Percentiles rank a stretch among this genome's conserved stretches.
Evolutionary conservation across 371 early-diverging fungal species (phyloP).

Genomic region (Capillidium heterosporum): DNA sequence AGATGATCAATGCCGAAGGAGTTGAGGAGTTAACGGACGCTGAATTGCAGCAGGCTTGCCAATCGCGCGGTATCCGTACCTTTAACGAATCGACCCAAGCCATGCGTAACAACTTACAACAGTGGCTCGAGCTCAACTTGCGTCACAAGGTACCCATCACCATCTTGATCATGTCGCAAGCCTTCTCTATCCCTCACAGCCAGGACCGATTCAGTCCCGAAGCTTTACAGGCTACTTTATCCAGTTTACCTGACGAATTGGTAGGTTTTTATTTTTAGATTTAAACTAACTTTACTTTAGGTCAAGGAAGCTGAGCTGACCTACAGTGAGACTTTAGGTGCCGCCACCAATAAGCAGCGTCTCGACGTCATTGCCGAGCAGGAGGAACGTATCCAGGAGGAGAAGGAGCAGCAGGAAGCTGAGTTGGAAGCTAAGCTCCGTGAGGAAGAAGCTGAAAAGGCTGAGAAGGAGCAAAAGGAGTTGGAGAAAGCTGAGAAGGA

Average conservation of each 20-base stretch:
- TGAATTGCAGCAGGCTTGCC: slow-evolving; percentile 77
- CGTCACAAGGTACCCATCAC: slow-evolving; percentile 83
- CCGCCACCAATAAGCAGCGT: slow-evolving; percentile 80
- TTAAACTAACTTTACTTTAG: slow-evolving; percentile 7
- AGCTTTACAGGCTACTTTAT: slow-evolving; percentile 83
- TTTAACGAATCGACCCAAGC: slow-evolving; percentile 72
- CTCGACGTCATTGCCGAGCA: slow-evolving; percentile 85
- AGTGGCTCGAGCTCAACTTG: slow-evolving; percentile 90
- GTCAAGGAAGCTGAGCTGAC: slow-evolving; percentile 71
- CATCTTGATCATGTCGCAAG: slow-evolving; percentile 78
- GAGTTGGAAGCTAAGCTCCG: slow-evolving; percentile 20
- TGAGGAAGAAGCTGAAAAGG: slow-evolving; percentile 12
- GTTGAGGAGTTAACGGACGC: slow-evolving; percentile 69
- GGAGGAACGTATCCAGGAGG: slow-evolving; percentile 74
- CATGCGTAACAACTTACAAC: slow-evolving; percentile 65
- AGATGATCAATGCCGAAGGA: slow-evolving; percentile 71
- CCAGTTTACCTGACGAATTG: slow-evolving; percentile 76
- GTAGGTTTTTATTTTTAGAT: slow-evolving; percentile 15
- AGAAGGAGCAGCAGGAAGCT: slow-evolving; percentile 24
- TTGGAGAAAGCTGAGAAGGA: too few relatives aligned
- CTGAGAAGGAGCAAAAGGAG: slow-evolving; percentile 9
- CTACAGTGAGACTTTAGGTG: slow-evolving; percentile 70
- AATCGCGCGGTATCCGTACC: slow-evolving; percentile 78
- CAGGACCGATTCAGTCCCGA: slow-evolving; percentile 27
- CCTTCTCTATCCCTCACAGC: slow-evolving; percentile 29